Evolutionary conservation across 306 rosid species (phyloP).

Genomic region (Glycine latifolia): DNA sequence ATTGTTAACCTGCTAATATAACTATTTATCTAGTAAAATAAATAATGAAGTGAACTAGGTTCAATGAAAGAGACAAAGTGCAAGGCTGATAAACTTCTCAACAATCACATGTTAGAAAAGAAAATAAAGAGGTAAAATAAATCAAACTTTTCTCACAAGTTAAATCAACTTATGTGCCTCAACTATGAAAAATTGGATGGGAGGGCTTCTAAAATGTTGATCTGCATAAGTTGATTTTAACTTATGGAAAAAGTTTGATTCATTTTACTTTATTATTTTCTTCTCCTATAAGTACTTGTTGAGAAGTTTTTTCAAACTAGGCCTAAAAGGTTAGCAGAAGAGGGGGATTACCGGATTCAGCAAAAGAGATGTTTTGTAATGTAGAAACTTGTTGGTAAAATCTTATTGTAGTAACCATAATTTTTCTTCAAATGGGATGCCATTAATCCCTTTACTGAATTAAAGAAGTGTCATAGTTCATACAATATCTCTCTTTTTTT

Average conservation of each 20-base stretch:
- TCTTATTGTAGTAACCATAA: neutral
- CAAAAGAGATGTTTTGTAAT: slow-evolving; percentile 4
- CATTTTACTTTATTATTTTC: neutral
- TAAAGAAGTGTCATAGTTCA: neutral
- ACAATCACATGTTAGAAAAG: neutral
- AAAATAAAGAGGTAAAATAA: neutral
- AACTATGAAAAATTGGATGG: neutral
- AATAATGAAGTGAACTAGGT: neutral
- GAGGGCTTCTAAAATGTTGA: neutral
- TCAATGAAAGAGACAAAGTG: neutral
- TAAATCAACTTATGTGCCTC: neutral
- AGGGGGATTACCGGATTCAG: neutral
- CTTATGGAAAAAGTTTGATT: neutral
- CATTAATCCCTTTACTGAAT: too few relatives aligned
- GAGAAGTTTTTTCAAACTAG: neutral
- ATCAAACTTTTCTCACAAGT: neutral
- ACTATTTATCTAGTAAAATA: slow-evolving; percentile 12
- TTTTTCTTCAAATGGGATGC: slow-evolving; percentile 14
- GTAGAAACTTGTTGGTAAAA: neutral
- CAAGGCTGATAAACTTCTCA: neutral
- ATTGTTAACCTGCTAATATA: slow-evolving; percentile 3
- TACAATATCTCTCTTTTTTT: neutral
- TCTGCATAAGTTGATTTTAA: neutral
- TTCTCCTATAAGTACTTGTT: neutral
- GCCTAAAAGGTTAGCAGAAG: slow-evolving; percentile 1